Conservation (phyloP, 495 filamentous ascomycete genomes). For the Glutinoglossum americanum region DNA sequence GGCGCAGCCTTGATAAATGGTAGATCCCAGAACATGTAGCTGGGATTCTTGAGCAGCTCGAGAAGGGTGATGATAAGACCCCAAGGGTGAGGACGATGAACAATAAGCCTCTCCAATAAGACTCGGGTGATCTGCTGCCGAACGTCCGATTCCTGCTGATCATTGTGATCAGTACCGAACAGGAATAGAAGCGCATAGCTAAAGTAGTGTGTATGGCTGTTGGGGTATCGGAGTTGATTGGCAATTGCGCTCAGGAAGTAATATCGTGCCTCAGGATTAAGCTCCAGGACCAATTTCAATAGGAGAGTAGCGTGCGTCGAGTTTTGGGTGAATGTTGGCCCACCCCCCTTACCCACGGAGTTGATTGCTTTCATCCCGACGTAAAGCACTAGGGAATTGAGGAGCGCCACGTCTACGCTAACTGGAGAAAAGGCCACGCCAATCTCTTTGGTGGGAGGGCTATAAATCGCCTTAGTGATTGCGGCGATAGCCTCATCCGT, state of each 20-base stretch:
- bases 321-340: constrained; percentile 41
- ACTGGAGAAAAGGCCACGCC: constrained; percentile 37
- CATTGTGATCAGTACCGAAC: constrained; percentile 56
- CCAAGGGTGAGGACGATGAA: constrained; percentile 91
- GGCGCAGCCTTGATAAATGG: constrained; percentile 77
- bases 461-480: constrained; percentile 44
- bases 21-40: constrained; percentile 74
- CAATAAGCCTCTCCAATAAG: constrained; percentile 66
- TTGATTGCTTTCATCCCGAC: constrained; percentile 51
- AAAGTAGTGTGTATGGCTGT: constrained; percentile 83
- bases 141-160: constrained; percentile 60
- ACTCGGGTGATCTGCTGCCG: constrained; percentile 78
- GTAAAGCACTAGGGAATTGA: constrained; percentile 68
- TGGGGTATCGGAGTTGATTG: constrained; percentile 81
- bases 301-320: constrained; percentile 58
- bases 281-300: constrained; percentile 46
- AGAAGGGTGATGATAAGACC: constrained; percentile 76
- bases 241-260: constrained; percentile 66
- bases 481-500: constrained; percentile 47
- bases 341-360: constrained; percentile 31
- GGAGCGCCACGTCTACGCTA: constrained; percentile 43
- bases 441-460: constrained; percentile 27
- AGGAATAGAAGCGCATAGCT: constrained; percentile 69
- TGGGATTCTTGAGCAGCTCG: constrained; percentile 78
- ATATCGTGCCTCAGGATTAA: constrained; percentile 62